A percentile compares a stretch with the other conserved stretches of the same genome.
phyloP scores from a whole-genome alignment of 306 rosid species.

The Notholithocarpus densiflorus region DNA sequence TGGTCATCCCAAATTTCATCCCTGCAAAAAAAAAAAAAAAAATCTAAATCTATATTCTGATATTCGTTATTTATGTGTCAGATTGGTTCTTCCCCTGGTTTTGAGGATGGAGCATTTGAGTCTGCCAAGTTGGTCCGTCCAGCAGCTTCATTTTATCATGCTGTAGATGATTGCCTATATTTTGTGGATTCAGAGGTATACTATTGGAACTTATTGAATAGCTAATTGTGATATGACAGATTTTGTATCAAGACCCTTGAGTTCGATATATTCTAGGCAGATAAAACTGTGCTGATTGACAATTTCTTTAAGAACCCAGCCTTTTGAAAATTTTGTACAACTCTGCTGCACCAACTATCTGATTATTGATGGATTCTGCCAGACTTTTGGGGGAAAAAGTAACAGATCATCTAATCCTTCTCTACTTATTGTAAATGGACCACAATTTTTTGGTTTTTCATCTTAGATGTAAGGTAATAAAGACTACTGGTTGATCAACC shows the following conservation, averaged over 20 bases:
- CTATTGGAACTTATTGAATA: constrained; percentile 5
- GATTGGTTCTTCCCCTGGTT: constrained; percentile 93
- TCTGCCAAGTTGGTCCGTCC: constrained; percentile 83
- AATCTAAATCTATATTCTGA: not conserved
- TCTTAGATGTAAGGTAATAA: not conserved
- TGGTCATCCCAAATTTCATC: too few relatives aligned
- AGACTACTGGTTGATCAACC: not conserved
- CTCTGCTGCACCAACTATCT: not conserved
- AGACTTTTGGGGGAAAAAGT: not conserved
- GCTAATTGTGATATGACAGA: not conserved
- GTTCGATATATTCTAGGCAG: not conserved
- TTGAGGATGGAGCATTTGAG: constrained; percentile 89
- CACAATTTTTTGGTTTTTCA: not conserved
- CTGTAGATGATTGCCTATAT: constrained; percentile 68
- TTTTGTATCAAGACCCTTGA: not conserved
- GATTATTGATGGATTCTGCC: not conserved
- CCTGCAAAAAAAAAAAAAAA: not conserved
- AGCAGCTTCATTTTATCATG: constrained; percentile 74
- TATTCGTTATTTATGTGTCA: constrained; percentile 35
- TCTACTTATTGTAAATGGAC: not conserved
- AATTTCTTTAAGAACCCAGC: not conserved
- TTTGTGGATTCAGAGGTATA: constrained; percentile 92
- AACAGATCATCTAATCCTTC: not conserved
- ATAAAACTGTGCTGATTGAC: not conserved
- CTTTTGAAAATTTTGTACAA: not conserved